These are phyloP conservation scores for Hevea brasiliensis DNA, from an alignment of 345 rosid genomes.

Conservation along the genomic window DNA sequence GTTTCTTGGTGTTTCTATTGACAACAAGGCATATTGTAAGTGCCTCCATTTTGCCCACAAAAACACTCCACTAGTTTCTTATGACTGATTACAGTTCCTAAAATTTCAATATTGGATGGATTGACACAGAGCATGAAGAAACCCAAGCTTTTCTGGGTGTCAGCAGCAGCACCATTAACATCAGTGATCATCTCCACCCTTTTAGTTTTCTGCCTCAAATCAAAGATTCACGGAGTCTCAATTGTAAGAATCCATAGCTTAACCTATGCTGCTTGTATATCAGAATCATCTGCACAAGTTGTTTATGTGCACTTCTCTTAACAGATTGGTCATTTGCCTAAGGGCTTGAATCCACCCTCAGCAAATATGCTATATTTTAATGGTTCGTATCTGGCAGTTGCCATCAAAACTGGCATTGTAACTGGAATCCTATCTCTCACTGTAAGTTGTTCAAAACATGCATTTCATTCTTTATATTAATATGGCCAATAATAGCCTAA, in stretches of 20 bases:
- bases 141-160: slow-evolving; percentile 92
- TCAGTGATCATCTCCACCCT: slow-evolving; percentile 77
- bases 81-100: neutral
- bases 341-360: slow-evolving; percentile 97
- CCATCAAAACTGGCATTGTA: slow-evolving; percentile 82
- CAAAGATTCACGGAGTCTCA: slow-evolving; percentile 65
- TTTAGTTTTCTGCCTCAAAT: slow-evolving; percentile 48
- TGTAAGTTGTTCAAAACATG: slow-evolving; percentile 43
- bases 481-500: too few relatives aligned
- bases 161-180: slow-evolving; percentile 87
- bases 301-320: neutral
- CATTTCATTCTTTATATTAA: neutral
- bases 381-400: slow-evolving; percentile 58
- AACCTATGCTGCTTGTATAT: neutral
- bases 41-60: slow-evolving; percentile 11
- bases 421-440: slow-evolving; percentile 90
- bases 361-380: slow-evolving; percentile 66
- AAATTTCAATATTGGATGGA: slow-evolving; percentile 15
- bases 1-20: slow-evolving; percentile 69
- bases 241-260: slow-evolving; percentile 46
- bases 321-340: slow-evolving; percentile 88
- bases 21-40: slow-evolving; percentile 78
- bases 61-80: neutral
- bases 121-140: slow-evolving; percentile 67
- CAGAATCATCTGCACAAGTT: neutral